Evolutionary conservation across 345 rosid species (phyloP).

Genomic region (Eucalyptus regnans): DNA sequence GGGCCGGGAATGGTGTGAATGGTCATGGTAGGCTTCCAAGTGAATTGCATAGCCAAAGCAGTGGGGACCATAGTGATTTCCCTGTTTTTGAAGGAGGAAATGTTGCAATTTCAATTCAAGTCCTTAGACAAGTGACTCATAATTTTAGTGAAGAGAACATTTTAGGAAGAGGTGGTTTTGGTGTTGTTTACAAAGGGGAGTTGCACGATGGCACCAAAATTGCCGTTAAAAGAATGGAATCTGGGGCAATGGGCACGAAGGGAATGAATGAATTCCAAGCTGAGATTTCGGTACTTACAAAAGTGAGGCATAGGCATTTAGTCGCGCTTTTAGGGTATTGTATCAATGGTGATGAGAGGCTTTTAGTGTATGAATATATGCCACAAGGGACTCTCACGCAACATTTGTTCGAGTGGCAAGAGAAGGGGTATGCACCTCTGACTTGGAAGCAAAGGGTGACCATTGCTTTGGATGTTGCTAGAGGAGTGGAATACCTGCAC

Average conservation of each 20-base stretch:
- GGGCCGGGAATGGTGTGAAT: constrained; percentile 2
- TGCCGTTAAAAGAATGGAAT: constrained; percentile 85
- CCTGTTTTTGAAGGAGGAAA: constrained; percentile 50
- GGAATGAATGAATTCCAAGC: constrained; percentile 85
- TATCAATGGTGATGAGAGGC: constrained; percentile 65
- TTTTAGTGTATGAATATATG: constrained; percentile 88
- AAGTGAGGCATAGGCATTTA: constrained; percentile 83
- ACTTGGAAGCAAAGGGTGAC: constrained; percentile 83
- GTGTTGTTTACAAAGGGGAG: constrained; percentile 78
- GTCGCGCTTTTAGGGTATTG: constrained; percentile 82
- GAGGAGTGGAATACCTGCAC: constrained; percentile 92
- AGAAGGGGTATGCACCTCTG: constrained; percentile 31
- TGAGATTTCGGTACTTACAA: constrained; percentile 75
- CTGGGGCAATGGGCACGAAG: constrained; percentile 40
- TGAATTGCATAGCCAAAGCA: constrained; percentile 44
- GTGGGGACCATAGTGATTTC: constrained; percentile 42
- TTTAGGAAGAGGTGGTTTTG: constrained; percentile 84
- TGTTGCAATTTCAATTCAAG: constrained; percentile 52
- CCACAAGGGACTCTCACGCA: constrained; percentile 78
- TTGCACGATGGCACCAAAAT: constrained; percentile 79
- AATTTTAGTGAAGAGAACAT: constrained; percentile 60
- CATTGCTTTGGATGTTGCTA: constrained; percentile 73
- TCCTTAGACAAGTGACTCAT: constrained; percentile 57
- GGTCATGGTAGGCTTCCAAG: constrained; percentile 24
- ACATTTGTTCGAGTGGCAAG: constrained; percentile 55